Conservation (phyloP, 306 rosid genomes). For the Dryas octopetala region DNA sequence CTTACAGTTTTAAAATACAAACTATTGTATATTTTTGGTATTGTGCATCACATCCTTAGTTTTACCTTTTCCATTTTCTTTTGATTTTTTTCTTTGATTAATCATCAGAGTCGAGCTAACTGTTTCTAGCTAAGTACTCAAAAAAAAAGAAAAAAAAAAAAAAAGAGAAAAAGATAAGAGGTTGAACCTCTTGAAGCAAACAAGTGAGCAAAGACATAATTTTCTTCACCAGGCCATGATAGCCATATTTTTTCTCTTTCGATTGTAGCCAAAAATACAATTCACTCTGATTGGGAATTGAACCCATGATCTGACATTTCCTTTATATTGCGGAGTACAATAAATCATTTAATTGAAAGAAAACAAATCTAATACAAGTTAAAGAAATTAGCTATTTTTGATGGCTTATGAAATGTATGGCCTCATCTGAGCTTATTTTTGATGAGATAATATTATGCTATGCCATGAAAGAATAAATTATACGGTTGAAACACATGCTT, state of each 20-base stretch:
- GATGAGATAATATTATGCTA: background rate
- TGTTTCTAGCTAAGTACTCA: too few relatives aligned
- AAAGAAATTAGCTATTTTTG: background rate
- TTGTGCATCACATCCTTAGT: too few relatives aligned
- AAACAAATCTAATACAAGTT: slow-evolving; percentile 2
- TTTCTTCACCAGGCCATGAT: background rate
- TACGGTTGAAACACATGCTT: background rate
- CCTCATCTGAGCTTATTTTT: background rate
- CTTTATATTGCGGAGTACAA: background rate
- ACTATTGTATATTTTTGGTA: too few relatives aligned
- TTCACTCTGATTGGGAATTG: background rate
- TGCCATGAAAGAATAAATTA: background rate
- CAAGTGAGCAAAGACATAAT: too few relatives aligned
- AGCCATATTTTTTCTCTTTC: background rate
- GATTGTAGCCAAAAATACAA: slow-evolving; percentile 3
- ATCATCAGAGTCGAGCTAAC: too few relatives aligned
- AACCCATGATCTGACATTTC: slow-evolving; percentile 1
- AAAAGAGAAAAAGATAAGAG: too few relatives aligned
- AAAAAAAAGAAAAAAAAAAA: too few relatives aligned
- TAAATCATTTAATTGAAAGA: background rate
- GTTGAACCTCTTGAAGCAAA: too few relatives aligned
- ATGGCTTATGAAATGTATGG: background rate
- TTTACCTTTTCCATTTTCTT: too few relatives aligned
- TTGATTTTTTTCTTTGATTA: too few relatives aligned
- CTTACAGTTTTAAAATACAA: too few relatives aligned